These are phyloP conservation scores for Lactarius trivialis DNA, from an alignment of 768 basidiomycete species.

Conservation along the genomic window DNA sequence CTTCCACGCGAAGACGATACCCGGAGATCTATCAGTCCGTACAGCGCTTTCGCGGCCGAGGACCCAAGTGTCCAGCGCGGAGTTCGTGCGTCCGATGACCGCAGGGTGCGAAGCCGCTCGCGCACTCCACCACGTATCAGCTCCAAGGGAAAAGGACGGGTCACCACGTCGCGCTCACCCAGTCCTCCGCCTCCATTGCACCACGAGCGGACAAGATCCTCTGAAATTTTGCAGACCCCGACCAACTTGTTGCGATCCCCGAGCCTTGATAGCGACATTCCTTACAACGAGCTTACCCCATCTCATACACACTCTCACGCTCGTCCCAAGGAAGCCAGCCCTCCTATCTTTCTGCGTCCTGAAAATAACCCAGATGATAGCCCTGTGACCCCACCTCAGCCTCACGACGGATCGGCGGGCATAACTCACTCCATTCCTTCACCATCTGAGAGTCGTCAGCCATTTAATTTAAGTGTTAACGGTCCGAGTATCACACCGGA, in stretches of 20 bases:
- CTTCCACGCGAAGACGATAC: background rate
- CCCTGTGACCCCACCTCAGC: background rate
- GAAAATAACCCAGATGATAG: background rate
- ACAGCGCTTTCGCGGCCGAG: background rate
- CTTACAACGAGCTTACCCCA: background rate
- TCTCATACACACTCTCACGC: background rate
- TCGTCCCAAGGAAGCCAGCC: background rate
- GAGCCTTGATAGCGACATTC: background rate
- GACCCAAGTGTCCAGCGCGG: background rate
- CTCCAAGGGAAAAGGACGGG: conserved; percentile 14
- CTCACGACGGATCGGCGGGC: background rate
- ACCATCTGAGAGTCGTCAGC: background rate
- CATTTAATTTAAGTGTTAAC: background rate
- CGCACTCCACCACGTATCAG: background rate
- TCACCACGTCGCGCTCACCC: background rate
- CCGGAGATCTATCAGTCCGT: background rate
- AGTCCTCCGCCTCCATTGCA: background rate
- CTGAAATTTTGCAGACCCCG: background rate
- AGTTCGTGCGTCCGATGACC: background rate
- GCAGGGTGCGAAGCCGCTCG: background rate
- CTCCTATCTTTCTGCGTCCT: background rate
- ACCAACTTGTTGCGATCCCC: background rate
- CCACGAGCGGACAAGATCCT: background rate
- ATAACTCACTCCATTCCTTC: background rate
- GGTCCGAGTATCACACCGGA: background rate